Conservation (phyloP, 2,329 filamentous ascomycete genomes). For the Alternaria angustiovoidea region DNA sequence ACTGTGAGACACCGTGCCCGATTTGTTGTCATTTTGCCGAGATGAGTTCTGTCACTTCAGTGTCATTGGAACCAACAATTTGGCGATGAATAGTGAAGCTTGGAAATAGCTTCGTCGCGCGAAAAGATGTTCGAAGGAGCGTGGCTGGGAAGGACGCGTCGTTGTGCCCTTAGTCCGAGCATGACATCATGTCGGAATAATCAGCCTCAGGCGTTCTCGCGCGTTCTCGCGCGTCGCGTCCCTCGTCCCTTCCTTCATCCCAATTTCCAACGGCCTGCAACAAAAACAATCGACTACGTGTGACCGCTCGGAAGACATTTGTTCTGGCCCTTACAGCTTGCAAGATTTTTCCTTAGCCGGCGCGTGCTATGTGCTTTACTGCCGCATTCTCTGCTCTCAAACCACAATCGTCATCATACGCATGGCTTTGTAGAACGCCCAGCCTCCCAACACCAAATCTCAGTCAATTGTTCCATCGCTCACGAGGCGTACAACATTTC, state of each 20-base stretch:
- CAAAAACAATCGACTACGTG: neutral
- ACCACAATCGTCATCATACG: neutral
- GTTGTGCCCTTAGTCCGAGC: neutral
- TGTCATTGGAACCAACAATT: rapidly evolving
- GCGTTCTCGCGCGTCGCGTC: neutral
- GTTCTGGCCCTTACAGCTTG: no score
- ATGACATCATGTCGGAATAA: neutral
- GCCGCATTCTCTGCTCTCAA: neutral
- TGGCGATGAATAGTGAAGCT: neutral
- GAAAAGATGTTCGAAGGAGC: neutral
- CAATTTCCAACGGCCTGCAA: neutral
- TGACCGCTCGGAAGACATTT: no score
- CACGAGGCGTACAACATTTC: neutral
- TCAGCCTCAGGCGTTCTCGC: neutral
- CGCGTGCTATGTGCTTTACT: neutral
- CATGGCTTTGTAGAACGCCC: neutral
- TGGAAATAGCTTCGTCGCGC: neutral
- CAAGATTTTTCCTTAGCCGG: no score
- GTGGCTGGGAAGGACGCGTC: neutral
- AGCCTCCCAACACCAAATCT: neutral
- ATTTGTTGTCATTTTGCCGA: neutral
- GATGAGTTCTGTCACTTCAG: neutral
- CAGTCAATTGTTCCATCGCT: neutral
- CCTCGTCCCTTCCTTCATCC: neutral
- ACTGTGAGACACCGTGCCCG: neutral